A percentile compares a stretch with the other conserved stretches of the same genome.
Evolutionary conservation across 177 flowering plant species (phyloP).

Genomic region (Vitis hybrid): DNA sequence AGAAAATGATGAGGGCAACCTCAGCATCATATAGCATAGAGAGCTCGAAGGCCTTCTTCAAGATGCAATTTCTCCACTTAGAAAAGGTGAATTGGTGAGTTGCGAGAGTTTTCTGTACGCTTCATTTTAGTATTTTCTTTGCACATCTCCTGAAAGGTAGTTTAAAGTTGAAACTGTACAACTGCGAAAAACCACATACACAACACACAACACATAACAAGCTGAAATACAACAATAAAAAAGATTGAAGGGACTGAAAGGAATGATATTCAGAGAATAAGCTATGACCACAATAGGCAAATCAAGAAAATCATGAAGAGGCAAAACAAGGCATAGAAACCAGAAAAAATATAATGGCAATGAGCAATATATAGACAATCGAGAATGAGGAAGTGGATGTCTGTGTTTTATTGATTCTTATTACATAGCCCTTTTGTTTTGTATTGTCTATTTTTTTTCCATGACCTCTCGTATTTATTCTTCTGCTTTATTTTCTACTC

Average conservation of each 20-base stretch:
- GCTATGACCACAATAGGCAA: conserved; percentile 12
- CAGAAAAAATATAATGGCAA: background rate
- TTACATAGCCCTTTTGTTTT: no score
- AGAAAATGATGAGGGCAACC: conserved; percentile 34
- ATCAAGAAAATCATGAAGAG: background rate
- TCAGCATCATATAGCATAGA: conserved; percentile 59
- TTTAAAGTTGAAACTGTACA: background rate
- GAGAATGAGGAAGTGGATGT: no score
- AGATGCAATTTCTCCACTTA: conserved; percentile 6
- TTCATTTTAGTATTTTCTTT: conserved; percentile 59
- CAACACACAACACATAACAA: background rate
- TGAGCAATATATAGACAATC: no score
- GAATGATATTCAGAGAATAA: no score
- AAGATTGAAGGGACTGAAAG: background rate
- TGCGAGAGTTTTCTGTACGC: conserved; percentile 56
- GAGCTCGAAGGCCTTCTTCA: conserved; percentile 58
- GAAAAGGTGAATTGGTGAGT: conserved; percentile 59
- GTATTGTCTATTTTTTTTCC: no score
- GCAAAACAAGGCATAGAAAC: background rate
- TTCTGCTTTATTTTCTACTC: no score
- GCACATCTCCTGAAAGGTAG: conserved; percentile 27
- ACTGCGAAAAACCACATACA: background rate
- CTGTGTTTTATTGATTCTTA: no score
- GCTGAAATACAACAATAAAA: background rate
- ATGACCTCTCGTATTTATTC: no score